Evolutionary conservation across 257 asterid species (phyloP).

Genomic region (Primulina huaijiensis): DNA sequence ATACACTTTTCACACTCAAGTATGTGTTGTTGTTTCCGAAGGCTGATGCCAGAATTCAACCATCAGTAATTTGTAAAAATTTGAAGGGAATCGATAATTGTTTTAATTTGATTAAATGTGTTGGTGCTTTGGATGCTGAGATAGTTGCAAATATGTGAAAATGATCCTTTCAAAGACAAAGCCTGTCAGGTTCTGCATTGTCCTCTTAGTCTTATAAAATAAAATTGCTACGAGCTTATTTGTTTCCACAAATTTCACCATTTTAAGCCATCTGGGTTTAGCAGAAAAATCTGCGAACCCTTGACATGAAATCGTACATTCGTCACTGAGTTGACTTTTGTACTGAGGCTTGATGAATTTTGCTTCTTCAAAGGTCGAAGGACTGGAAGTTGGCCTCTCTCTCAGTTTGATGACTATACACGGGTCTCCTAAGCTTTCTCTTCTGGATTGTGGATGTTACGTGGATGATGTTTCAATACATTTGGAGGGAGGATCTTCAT

Average conservation of each 20-base stretch:
- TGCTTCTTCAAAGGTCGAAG: slow-evolving; percentile 65
- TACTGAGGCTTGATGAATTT: slow-evolving; percentile 20
- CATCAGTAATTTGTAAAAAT: neutral
- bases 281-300: neutral
- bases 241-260: neutral
- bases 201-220: neutral
- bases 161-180: neutral
- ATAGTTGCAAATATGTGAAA: no score
- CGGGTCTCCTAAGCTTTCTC: slow-evolving; percentile 72
- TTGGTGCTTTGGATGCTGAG: neutral
- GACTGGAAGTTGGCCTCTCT: slow-evolving; percentile 75
- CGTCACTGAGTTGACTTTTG: neutral
- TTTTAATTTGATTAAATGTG: neutral
- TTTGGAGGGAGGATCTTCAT: slow-evolving; percentile 93
- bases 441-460: slow-evolving; percentile 79
- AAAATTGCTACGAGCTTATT: neutral
- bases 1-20: neutral
- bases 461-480: slow-evolving; percentile 62
- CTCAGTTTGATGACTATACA: slow-evolving; percentile 50
- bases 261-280: neutral
- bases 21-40: neutral
- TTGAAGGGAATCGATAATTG: neutral
- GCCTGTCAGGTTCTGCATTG: neutral
- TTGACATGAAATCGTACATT: neutral
- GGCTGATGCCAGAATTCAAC: neutral